Conservation (phyloP, 2,329 filamentous ascomycete species). For the Aspergillaceae sp. region DNA sequence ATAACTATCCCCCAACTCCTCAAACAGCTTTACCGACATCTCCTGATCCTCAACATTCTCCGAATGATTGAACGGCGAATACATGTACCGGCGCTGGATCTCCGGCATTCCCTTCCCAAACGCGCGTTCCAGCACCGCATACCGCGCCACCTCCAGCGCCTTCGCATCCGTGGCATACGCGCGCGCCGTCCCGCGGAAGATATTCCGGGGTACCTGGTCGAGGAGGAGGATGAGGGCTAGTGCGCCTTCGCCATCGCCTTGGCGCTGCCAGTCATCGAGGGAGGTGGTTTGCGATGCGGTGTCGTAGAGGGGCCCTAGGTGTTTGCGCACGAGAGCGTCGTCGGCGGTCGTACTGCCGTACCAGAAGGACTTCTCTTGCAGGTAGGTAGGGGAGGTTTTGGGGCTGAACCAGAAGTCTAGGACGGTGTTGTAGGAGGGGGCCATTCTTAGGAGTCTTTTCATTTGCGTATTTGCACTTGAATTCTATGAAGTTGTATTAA, state of each 20-base stretch:
- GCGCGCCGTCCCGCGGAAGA: constrained; percentile 24
- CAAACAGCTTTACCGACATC: constrained; percentile 10
- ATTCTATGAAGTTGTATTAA: not conserved
- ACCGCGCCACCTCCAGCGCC: constrained; percentile 17
- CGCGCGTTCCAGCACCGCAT: constrained; percentile 16
- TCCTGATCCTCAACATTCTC: constrained; percentile 26
- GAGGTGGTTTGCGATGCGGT: constrained; percentile 10
- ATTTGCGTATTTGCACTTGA: too few relatives aligned
- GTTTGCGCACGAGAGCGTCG: constrained; percentile 13
- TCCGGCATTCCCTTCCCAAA: constrained; percentile 18
- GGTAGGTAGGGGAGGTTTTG: constrained; percentile 9
- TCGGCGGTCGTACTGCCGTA: constrained; percentile 11
- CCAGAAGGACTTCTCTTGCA: constrained; percentile 15
- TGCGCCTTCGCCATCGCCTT: constrained; percentile 14
- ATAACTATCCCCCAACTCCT: constrained; percentile 8
- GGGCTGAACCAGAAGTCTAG: constrained; percentile 21
- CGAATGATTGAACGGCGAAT: constrained; percentile 30
- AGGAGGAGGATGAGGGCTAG: constrained; percentile 31
- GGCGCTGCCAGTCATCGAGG: constrained; percentile 13
- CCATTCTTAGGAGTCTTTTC: not conserved
- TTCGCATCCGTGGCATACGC: constrained; percentile 25
- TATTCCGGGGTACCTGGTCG: constrained; percentile 32
- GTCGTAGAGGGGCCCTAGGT: constrained; percentile 12
- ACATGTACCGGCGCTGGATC: constrained; percentile 23
- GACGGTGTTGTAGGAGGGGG: constrained; percentile 12